Conservation (phyloP, 2,329 filamentous ascomycete genomes). For the Paramyrothecium roridum region DNA sequence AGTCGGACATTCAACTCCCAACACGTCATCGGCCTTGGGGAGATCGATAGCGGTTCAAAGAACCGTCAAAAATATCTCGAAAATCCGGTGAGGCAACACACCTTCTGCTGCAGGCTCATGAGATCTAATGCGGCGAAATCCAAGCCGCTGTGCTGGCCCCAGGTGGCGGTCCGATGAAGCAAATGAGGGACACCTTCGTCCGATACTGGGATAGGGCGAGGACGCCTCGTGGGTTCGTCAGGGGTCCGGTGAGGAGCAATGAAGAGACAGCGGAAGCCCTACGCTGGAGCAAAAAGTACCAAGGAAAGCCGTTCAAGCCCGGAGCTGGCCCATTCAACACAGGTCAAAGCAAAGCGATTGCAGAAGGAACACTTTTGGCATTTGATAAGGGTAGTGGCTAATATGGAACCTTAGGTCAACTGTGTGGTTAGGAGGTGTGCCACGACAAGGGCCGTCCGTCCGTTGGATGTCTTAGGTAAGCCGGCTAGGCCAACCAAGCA, state of each 20-base stretch:
- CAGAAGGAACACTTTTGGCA: conserved; percentile 11
- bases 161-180: neutral
- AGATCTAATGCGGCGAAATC: neutral
- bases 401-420: neutral
- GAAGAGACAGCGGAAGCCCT: neutral
- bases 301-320: neutral
- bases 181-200: conserved; percentile 2
- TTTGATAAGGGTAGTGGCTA: conserved; percentile 16
- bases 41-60: neutral
- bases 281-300: neutral
- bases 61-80: too few relatives aligned
- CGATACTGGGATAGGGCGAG: neutral
- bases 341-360: neutral
- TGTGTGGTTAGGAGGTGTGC: conserved; percentile 25
- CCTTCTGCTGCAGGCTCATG: too few relatives aligned
- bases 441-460: conserved; percentile 15
- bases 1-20: neutral
- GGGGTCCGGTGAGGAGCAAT: neutral
- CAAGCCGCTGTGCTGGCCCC: neutral
- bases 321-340: conserved; percentile 15
- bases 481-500: conserved; percentile 6
- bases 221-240: neutral
- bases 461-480: conserved; percentile 19
- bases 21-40: neutral
- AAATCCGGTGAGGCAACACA: too few relatives aligned